Percentiles rank a stretch among this genome's conserved stretches.
Conservation (phyloP, 2,329 filamentous ascomycete species). For the Metarhizium rileyi region DNA sequence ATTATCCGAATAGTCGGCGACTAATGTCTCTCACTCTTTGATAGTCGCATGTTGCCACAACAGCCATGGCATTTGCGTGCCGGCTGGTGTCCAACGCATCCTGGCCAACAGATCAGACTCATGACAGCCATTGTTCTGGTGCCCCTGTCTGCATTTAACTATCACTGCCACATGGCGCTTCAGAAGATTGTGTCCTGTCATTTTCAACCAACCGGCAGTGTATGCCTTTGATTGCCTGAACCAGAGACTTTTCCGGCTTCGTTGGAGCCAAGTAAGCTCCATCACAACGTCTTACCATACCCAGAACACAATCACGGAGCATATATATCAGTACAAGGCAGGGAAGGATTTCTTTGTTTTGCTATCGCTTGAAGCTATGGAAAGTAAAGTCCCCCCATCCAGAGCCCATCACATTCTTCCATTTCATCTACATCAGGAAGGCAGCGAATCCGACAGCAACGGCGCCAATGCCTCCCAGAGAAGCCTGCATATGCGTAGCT, state of each 20-base stretch:
- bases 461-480: not conserved
- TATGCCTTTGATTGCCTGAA: too few species aligned
- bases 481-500: conserved; percentile 1
- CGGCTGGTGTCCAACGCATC: not conserved
- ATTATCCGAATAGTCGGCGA: not conserved
- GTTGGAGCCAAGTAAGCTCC: too few species aligned
- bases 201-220: too few species aligned
- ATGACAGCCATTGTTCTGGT: too few species aligned
- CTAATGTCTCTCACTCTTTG: not conserved
- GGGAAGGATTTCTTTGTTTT: not conserved
- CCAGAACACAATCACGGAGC: not conserved
- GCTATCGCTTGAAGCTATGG: not conserved
- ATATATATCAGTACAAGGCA: not conserved
- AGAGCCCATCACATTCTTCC: not conserved
- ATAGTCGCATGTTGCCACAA: not conserved
- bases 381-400: not conserved
- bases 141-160: not conserved
- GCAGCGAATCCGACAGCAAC: conserved; percentile 4
- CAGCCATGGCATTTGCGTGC: not conserved
- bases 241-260: not conserved
- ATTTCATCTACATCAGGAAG: conserved; percentile 2
- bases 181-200: too few species aligned
- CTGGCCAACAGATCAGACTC: not conserved
- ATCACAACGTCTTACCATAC: not conserved
- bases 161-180: not conserved